phyloP scores from a whole-genome alignment of 352 stramenopile species.

The Phytophthora lateralis region DNA sequence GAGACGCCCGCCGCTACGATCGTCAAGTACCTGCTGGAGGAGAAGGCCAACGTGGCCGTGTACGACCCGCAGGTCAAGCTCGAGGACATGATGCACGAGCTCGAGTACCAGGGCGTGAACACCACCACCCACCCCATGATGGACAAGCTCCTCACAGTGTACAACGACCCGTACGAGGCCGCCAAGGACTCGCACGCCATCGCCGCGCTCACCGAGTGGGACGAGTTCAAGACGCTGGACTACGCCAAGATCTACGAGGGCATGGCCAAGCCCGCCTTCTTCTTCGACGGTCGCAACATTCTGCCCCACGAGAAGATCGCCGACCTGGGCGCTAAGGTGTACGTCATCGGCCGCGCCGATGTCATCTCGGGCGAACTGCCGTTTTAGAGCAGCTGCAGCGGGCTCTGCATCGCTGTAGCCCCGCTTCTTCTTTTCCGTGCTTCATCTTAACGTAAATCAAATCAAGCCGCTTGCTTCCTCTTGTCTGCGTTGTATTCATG shows the following conservation, averaged over 20 bases:
- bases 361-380: slow-evolving; percentile 69
- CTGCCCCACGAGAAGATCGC: slow-evolving; percentile 94
- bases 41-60: slow-evolving; percentile 95
- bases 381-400: slow-evolving; percentile 46
- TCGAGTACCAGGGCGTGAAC: slow-evolving; percentile 91
- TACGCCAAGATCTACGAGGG: slow-evolving; percentile 95
- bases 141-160: slow-evolving; percentile 74
- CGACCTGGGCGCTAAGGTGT: slow-evolving; percentile 98
- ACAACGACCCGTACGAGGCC: slow-evolving; percentile 91
- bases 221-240: slow-evolving; percentile 98
- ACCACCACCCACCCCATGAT: slow-evolving; percentile 90
- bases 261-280: slow-evolving; percentile 99
- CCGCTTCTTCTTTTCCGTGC: slow-evolving; percentile 30
- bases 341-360: slow-evolving; percentile 93
- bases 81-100: slow-evolving; percentile 90
- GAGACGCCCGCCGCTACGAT: slow-evolving; percentile 98
- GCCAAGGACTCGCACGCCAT: slow-evolving; percentile 93
- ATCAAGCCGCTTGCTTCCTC: slow-evolving; percentile 15
- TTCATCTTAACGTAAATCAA: slow-evolving; percentile 32
- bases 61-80: slow-evolving; percentile 99
- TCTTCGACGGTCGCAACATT: slow-evolving; percentile 99
- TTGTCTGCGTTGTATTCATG: slow-evolving; percentile 1
- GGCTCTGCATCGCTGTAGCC: not conserved
- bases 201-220: slow-evolving; percentile 98
- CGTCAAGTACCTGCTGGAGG: slow-evolving; percentile 95